Conservation (phyloP, 1,139 yeast genomes). For the Lodderomyces pseudojiufengensis region DNA sequence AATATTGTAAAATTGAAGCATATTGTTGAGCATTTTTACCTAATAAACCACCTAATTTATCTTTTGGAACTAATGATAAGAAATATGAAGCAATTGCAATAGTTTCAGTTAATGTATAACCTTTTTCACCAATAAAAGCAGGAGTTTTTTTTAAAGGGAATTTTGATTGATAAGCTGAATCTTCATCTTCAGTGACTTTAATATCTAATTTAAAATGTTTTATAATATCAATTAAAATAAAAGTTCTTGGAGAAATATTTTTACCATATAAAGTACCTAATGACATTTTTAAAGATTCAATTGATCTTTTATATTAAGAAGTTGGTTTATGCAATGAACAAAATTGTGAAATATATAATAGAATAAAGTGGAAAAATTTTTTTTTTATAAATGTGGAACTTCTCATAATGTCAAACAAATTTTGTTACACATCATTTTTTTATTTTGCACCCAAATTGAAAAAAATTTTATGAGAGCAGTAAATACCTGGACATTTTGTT, state of each 20-base stretch:
- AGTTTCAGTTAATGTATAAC: slow-evolving; percentile 72
- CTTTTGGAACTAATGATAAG: slow-evolving; percentile 29
- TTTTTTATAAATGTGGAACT: too few relatives aligned
- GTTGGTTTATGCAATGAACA: neutral
- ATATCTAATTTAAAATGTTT: slow-evolving; percentile 69
- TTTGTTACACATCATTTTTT: too few relatives aligned
- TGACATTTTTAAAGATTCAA: slow-evolving; percentile 58
- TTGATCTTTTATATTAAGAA: too few relatives aligned
- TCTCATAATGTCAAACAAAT: too few relatives aligned
- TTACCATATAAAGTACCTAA: slow-evolving; percentile 50
- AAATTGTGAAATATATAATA: neutral
- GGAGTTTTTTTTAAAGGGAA: slow-evolving; percentile 80
- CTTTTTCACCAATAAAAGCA: slow-evolving; percentile 76
- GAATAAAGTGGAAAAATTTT: neutral
- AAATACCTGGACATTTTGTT: too few relatives aligned
- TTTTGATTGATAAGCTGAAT: slow-evolving; percentile 38
- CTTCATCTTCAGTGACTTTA: slow-evolving; percentile 40
- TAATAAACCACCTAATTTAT: slow-evolving; percentile 32
- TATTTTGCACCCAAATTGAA: neutral
- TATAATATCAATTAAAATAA: slow-evolving; percentile 35
- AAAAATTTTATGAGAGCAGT: too few relatives aligned
- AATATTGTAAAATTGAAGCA: slow-evolving; percentile 74
- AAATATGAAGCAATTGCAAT: slow-evolving; percentile 63
- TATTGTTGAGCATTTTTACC: slow-evolving; percentile 66
- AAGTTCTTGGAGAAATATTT: slow-evolving; percentile 50